A percentile compares a stretch with the other conserved stretches of the same genome.
Evolutionary conservation across 176 grass and related monocot genomes (phyloP).

Genomic region (Aegilops sharonensis): DNA sequence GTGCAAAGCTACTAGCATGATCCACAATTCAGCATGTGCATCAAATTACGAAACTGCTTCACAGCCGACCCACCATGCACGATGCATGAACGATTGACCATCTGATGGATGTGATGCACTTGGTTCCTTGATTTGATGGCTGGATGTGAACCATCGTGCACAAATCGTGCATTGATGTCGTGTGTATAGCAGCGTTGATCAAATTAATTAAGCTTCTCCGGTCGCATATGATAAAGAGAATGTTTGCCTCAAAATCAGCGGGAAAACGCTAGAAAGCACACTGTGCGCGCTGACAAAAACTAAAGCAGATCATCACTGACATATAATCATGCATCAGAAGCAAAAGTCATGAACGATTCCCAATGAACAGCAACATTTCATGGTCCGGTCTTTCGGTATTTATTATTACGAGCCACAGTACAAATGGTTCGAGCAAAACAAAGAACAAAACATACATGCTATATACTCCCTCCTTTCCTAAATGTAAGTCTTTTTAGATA

Average conservation of each 20-base stretch:
- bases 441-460: conserved; percentile 27
- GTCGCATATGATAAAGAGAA: conserved; percentile 18
- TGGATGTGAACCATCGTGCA: too few species aligned
- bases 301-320: conserved; percentile 28
- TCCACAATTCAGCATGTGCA: background rate
- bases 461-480: too few species aligned
- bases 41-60: background rate
- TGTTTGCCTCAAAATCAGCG: conserved; percentile 11
- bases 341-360: conserved; percentile 31
- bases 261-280: background rate
- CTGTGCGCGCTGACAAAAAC: background rate
- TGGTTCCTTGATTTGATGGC: too few species aligned
- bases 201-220: background rate
- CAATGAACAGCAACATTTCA: background rate
- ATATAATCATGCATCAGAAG: background rate
- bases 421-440: conserved; percentile 20
- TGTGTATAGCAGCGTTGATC: too few species aligned
- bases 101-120: too few species aligned
- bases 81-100: too few species aligned
- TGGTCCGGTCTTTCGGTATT: conserved; percentile 7
- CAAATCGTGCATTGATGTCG: too few species aligned
- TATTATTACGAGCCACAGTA: background rate
- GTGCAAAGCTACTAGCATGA: background rate
- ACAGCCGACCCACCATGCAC: too few species aligned
- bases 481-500: too few species aligned